Percentiles rank a stretch among this genome's conserved stretches.
These are phyloP conservation scores for Stenocarpella maydis DNA, from an alignment of 2,329 filamentous ascomycete genomes.

Conservation along the genomic window DNA sequence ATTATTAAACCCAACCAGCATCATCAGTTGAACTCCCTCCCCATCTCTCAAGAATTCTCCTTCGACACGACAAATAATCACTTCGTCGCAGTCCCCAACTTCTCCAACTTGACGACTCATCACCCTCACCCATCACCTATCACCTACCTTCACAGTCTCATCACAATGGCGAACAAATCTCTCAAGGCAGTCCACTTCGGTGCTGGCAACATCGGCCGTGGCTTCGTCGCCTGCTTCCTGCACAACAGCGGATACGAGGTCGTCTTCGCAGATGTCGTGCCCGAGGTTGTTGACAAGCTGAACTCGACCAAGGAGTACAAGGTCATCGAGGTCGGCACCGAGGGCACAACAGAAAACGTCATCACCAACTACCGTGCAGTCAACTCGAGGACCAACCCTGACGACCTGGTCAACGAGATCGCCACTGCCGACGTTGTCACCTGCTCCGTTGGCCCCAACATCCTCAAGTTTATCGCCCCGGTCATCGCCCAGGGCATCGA, in stretches of 20 bases:
- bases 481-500: conserved; percentile 95
- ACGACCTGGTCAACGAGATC: conserved; percentile 84
- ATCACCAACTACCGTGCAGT: conserved; percentile 97
- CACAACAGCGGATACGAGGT: conserved; percentile 96
- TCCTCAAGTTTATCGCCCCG: conserved; percentile 95
- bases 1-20: conserved; percentile 1
- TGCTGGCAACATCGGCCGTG: conserved; percentile 85
- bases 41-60: background rate
- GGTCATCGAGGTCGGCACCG: conserved; percentile 89
- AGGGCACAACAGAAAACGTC: conserved; percentile 80
- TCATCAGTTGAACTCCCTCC: background rate
- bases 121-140: background rate
- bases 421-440: conserved; percentile 89
- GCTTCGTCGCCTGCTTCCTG: conserved; percentile 90
- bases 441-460: conserved; percentile 94
- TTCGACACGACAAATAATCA: background rate
- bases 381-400: conserved; percentile 89
- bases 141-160: background rate
- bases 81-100: background rate
- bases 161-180: conserved; percentile 56
- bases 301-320: conserved; percentile 81
- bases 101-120: background rate
- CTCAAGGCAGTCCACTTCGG: conserved; percentile 84
- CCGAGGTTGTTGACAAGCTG: conserved; percentile 79
- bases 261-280: conserved; percentile 94